phyloP scores from a whole-genome alignment of 2,329 filamentous ascomycete genomes.

The Cladosporium colombiae region DNA sequence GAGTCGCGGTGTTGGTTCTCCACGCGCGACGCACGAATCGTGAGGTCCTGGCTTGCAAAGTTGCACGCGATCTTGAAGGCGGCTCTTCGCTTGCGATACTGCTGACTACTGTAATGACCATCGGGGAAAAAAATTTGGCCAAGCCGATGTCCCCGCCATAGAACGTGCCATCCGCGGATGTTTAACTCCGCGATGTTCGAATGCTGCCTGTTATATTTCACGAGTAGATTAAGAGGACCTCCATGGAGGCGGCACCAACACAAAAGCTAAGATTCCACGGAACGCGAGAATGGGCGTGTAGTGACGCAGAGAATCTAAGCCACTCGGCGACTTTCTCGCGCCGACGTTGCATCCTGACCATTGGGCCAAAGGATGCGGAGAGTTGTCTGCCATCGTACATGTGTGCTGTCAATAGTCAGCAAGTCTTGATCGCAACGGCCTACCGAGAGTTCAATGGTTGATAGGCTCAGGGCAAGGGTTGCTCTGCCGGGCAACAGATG shows the following conservation, averaged over 20 bases:
- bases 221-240: background rate
- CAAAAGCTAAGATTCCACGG: background rate
- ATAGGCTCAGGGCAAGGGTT: conserved; percentile 3
- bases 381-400: background rate
- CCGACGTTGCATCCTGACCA: conserved; percentile 13
- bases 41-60: conserved; percentile 4
- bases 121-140: background rate
- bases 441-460: background rate
- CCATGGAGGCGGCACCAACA: background rate
- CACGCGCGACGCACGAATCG: conserved; percentile 4
- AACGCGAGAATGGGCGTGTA: background rate
- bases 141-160: background rate
- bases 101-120: conserved; percentile 4
- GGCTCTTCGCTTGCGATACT: background rate
- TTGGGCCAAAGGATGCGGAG: conserved; percentile 14
- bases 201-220: background rate
- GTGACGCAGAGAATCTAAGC: background rate
- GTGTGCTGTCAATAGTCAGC: conserved; percentile 12
- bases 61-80: conserved; percentile 6
- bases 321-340: conserved; percentile 14
- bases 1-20: background rate
- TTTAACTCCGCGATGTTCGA: background rate
- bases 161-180: background rate
- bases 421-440: background rate
- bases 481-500: background rate